Evolutionary conservation across 176 grass and related monocot species (phyloP).

Genomic region (Carex pumila): DNA sequence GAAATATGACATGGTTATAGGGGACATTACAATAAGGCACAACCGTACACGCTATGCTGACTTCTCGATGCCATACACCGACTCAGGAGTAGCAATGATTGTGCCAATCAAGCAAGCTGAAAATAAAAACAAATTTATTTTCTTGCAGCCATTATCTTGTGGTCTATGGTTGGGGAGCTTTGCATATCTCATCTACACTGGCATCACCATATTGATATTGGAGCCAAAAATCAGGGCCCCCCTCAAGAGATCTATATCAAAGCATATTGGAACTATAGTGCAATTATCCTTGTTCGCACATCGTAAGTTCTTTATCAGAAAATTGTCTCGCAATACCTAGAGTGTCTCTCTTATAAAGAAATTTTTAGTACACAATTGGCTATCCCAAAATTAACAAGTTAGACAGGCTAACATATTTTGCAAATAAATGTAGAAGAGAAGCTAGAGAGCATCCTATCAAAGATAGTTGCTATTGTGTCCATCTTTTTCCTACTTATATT

Average conservation of each 20-base stretch:
- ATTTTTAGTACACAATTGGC: neutral
- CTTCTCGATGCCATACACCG: constrained; percentile 42
- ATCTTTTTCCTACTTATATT: constrained; percentile 35
- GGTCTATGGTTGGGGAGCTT: constrained; percentile 26
- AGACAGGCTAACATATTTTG: neutral
- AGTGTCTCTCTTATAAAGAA: no score
- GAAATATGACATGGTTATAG: no score
- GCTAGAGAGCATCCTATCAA: constrained; percentile 32
- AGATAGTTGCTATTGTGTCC: constrained; percentile 25
- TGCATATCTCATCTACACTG: constrained; percentile 26
- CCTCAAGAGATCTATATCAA: neutral
- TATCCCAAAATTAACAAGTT: no score
- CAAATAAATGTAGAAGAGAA: constrained; percentile 33
- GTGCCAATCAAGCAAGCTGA: constrained; percentile 19
- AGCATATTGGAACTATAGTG: neutral
- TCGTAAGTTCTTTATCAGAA: neutral
- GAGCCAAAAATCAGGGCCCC: neutral
- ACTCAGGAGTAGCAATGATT: constrained; percentile 34
- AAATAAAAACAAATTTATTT: constrained; percentile 25
- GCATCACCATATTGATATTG: constrained; percentile 28
- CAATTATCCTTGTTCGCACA: neutral
- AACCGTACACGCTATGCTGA: constrained; percentile 33
- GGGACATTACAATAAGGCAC: neutral
- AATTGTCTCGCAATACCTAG: neutral
- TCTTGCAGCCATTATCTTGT: constrained; percentile 28